phyloP scores from a whole-genome alignment of 2,329 filamentous ascomycete species.

The Verticillium nubilum region DNA sequence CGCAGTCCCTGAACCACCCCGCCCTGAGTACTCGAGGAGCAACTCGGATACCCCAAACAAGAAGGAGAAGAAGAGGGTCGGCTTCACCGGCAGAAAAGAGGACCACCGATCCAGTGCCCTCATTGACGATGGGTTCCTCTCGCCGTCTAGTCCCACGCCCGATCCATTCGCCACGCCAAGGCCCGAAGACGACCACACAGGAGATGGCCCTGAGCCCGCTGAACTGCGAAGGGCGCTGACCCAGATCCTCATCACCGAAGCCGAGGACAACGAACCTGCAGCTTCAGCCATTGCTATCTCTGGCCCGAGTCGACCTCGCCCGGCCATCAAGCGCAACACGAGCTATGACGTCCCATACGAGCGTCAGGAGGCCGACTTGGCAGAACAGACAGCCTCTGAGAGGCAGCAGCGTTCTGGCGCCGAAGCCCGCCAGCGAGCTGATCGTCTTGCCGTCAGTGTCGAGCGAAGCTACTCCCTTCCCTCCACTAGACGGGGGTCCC shows the following conservation, averaged over 20 bases:
- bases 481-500: slow-evolving; percentile 6
- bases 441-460: slow-evolving; percentile 32
- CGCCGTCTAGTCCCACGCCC: slow-evolving; percentile 5
- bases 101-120: slow-evolving; percentile 23
- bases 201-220: slow-evolving; percentile 29
- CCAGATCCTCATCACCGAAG: slow-evolving; percentile 29
- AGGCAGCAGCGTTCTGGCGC: slow-evolving; percentile 33
- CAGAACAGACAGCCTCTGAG: slow-evolving; percentile 29
- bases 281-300: background rate
- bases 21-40: background rate
- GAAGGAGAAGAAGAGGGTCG: slow-evolving; percentile 35
- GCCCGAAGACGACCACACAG: slow-evolving; percentile 15
- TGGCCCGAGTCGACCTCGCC: slow-evolving; percentile 20
- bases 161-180: slow-evolving; percentile 7
- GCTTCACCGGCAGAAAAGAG: slow-evolving; percentile 15
- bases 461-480: slow-evolving; percentile 28
- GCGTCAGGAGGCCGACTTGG: slow-evolving; percentile 31
- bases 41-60: slow-evolving; percentile 18
- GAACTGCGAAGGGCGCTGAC: slow-evolving; percentile 32
- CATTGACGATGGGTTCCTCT: slow-evolving; percentile 13
- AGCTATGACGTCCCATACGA: slow-evolving; percentile 36
- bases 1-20: background rate
- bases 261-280: slow-evolving; percentile 6
- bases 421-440: slow-evolving; percentile 31
- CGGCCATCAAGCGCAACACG: slow-evolving; percentile 35